A percentile compares a stretch with the other conserved stretches of the same genome.
phyloP scores from a whole-genome alignment of 495 filamentous ascomycete genomes.

The Usnea hakonensis region DNA sequence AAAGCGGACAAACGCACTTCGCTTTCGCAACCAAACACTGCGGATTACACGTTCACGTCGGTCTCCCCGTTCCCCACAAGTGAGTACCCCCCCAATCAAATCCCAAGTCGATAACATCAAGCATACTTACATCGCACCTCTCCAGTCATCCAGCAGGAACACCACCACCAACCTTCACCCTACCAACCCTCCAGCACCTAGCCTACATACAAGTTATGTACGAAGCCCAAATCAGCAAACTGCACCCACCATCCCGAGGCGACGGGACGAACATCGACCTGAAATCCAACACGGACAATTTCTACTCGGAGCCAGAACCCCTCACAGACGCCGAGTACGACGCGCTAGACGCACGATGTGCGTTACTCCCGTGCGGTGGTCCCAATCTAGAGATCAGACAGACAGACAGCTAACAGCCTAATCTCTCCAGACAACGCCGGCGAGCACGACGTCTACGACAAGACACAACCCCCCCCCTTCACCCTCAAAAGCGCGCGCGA shows the following conservation, averaged over 20 bases:
- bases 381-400: background rate
- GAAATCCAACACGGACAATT: conserved; percentile 4
- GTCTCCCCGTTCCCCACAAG: conserved; percentile 12
- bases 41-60: conserved; percentile 26
- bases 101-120: background rate
- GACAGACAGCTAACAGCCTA: background rate
- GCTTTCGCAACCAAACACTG: conserved; percentile 14
- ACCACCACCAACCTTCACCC: conserved; percentile 10
- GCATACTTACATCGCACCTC: background rate
- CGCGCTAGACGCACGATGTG: background rate
- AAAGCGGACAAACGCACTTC: background rate
- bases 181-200: conserved; percentile 24
- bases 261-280: conserved; percentile 1
- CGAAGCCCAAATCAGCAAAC: conserved; percentile 13
- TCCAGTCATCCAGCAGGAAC: background rate
- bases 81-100: background rate
- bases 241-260: conserved; percentile 15
- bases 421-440: background rate
- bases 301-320: conserved; percentile 1
- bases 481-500: background rate
- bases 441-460: background rate
- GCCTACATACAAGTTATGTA: conserved; percentile 25
- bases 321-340: background rate
- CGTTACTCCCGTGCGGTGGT: too few relatives aligned
- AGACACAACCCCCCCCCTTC: background rate